Conservation (phyloP, 169 alveolate species). For the Eimeria nieschulzi region DNA sequence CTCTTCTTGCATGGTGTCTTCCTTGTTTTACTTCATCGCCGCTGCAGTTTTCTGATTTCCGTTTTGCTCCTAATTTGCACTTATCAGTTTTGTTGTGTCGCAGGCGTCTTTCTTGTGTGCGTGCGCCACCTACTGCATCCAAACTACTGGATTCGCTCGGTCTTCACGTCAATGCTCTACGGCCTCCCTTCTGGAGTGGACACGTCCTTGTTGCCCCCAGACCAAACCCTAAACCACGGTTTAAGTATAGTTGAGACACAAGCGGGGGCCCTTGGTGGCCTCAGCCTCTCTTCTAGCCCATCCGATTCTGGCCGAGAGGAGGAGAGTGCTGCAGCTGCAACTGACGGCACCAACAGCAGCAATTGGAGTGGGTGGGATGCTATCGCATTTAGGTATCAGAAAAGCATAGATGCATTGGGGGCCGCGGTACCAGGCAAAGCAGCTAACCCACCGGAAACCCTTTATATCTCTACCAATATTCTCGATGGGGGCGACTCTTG, state of each 20-base stretch:
- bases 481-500: too few species aligned
- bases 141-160: background rate
- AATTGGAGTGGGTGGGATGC: slow-evolving; percentile 26
- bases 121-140: slow-evolving; percentile 51
- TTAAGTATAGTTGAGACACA: background rate
- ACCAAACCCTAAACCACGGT: slow-evolving; percentile 32
- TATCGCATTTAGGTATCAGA: slow-evolving; percentile 1
- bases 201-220: background rate
- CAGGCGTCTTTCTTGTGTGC: slow-evolving; percentile 63
- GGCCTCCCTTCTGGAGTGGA: slow-evolving; percentile 21
- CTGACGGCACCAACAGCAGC: background rate
- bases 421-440: background rate
- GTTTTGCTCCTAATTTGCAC: background rate
- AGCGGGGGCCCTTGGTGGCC: background rate
- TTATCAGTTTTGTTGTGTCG: background rate
- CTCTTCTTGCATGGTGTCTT: too few species aligned
- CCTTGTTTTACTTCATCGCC: too few species aligned
- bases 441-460: background rate
- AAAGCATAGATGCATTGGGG: slow-evolving; percentile 21
- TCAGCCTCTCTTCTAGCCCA: background rate
- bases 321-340: background rate
- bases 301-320: background rate
- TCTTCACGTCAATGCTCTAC: background rate
- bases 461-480: background rate
- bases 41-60: too few species aligned